Percentiles rank a stretch among this genome's conserved stretches.
These are phyloP conservation scores for Saturnispora sekii DNA, from an alignment of 805 yeast genomes.

Conservation along the genomic window DNA sequence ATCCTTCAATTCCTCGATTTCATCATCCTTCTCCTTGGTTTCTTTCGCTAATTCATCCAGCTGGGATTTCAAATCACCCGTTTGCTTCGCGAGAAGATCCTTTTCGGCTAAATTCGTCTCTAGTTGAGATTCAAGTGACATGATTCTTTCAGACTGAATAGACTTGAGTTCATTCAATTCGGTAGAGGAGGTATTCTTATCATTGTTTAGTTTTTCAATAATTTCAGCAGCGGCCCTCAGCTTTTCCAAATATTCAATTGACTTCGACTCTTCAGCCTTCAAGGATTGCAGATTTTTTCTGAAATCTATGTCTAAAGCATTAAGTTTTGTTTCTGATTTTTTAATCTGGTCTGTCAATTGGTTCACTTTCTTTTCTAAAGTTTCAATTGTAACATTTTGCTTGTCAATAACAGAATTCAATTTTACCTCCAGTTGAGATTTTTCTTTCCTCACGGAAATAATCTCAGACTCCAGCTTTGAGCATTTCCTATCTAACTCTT, in stretches of 20 bases:
- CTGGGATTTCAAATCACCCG: background rate
- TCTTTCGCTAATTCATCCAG: background rate
- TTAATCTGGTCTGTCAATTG: conserved; percentile 15
- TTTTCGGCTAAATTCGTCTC: background rate
- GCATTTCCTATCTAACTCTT: conserved; percentile 35
- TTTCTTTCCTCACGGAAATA: conserved; percentile 25
- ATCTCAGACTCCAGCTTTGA: conserved; percentile 35
- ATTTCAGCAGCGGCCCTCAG: conserved; percentile 22
- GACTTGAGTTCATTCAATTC: conserved; percentile 13
- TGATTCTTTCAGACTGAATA: conserved; percentile 1
- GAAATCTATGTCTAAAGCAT: conserved; percentile 17
- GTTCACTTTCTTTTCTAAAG: conserved; percentile 16
- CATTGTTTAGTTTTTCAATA: conserved; percentile 20
- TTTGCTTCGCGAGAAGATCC: conserved; percentile 1
- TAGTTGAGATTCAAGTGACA: conserved; percentile 12
- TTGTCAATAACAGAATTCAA: conserved; percentile 18
- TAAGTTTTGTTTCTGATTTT: conserved; percentile 18
- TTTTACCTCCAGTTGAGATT: conserved; percentile 17
- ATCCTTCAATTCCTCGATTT: conserved; percentile 14
- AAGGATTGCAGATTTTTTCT: conserved; percentile 20
- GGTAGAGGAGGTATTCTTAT: conserved; percentile 14
- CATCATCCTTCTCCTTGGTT: conserved; percentile 14
- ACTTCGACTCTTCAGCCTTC: conserved; percentile 17
- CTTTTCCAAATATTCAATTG: conserved; percentile 15
- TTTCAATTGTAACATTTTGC: conserved; percentile 17